phyloP scores from a whole-genome alignment of 257 asterid genomes.

The Anisodus acutangulus region DNA sequence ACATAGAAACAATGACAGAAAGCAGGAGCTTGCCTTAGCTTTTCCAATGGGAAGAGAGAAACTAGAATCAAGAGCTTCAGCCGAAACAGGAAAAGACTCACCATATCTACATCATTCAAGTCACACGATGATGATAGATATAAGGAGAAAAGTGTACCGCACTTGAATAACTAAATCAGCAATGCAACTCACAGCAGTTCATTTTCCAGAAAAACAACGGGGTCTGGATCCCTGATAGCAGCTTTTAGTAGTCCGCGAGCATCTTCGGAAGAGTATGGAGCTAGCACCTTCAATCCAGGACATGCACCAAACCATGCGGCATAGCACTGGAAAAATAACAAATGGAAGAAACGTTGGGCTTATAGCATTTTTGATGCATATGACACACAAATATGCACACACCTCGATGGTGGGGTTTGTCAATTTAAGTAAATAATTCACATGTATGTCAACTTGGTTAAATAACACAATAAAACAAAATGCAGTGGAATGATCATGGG shows the following conservation, averaged over 20 bases:
- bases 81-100: constrained; percentile 54
- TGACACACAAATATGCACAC: constrained; percentile 1
- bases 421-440: neutral
- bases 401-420: neutral
- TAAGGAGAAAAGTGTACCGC: neutral
- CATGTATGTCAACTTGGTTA: neutral
- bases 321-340: constrained; percentile 46
- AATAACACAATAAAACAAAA: constrained; percentile 14
- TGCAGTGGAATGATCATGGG: constrained; percentile 9
- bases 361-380: neutral
- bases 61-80: constrained; percentile 55
- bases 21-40: constrained; percentile 44
- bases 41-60: constrained; percentile 55
- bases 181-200: constrained; percentile 46
- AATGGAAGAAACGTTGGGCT: neutral
- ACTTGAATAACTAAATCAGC: neutral
- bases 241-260: constrained; percentile 60
- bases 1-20: neutral
- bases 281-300: constrained; percentile 56
- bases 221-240: constrained; percentile 62
- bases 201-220: constrained; percentile 60
- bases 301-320: constrained; percentile 55
- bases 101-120: constrained; percentile 44
- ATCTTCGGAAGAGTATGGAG: constrained; percentile 57
- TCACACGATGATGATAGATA: constrained; percentile 22